phyloP scores from a whole-genome alignment of 1,139 yeast genomes.

The Zygosaccharomyces sapae region DNA sequence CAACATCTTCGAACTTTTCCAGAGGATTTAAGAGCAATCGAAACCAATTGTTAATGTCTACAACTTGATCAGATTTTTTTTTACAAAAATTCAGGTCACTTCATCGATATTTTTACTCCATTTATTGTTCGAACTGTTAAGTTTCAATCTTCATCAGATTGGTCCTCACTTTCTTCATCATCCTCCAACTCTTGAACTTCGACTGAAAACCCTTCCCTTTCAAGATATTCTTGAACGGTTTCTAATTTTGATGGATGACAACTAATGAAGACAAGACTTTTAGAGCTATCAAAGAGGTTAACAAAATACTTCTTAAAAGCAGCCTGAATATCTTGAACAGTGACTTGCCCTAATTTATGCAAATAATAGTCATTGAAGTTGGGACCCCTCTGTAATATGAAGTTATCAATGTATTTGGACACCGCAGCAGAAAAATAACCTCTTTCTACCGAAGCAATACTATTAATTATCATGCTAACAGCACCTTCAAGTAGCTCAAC shows the following conservation, averaged over 20 bases:
- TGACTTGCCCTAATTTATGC: constrained; percentile 48
- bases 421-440: constrained; percentile 61
- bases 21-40: background rate
- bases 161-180: constrained; percentile 33
- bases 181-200: constrained; percentile 50
- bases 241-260: constrained; percentile 65
- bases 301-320: constrained; percentile 57
- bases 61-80: no score
- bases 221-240: constrained; percentile 47
- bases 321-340: constrained; percentile 52
- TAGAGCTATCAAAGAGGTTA: constrained; percentile 53
- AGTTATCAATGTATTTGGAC: constrained; percentile 59
- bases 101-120: background rate
- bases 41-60: background rate
- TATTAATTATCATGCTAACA: constrained; percentile 66
- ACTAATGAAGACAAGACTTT: constrained; percentile 63
- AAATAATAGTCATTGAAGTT: constrained; percentile 51
- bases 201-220: constrained; percentile 56
- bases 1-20: background rate
- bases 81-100: background rate
- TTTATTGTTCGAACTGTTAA: background rate
- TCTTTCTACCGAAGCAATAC: constrained; percentile 62
- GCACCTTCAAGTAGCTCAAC: constrained; percentile 62
- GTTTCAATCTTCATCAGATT: constrained; percentile 7
- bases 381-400: constrained; percentile 68